Evolutionary conservation across 2,329 filamentous ascomycete species (phyloP).

Genomic region (Hirsutella thompsonii): DNA sequence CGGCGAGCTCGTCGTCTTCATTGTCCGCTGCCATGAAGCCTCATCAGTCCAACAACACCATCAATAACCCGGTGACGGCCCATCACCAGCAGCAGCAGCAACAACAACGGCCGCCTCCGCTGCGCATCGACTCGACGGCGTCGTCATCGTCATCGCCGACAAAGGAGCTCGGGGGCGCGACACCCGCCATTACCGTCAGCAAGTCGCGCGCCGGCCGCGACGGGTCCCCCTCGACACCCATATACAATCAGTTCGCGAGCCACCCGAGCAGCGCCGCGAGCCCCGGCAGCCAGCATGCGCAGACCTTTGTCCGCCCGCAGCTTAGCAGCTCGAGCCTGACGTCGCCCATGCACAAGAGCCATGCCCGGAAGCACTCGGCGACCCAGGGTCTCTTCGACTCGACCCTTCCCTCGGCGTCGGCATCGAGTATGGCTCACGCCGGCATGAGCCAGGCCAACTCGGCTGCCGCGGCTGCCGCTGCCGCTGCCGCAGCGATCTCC

Average conservation of each 20-base stretch:
- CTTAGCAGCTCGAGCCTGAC: slow-evolving; percentile 15
- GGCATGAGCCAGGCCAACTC: slow-evolving; percentile 28
- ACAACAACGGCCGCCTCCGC: slow-evolving; percentile 18
- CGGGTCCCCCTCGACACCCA: slow-evolving; percentile 28
- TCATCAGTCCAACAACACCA: no score
- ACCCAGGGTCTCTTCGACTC: slow-evolving; percentile 69
- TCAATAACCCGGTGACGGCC: no score
- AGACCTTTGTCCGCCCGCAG: slow-evolving; percentile 42
- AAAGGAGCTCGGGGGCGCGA: slow-evolving; percentile 9
- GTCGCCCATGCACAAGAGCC: slow-evolving; percentile 21
- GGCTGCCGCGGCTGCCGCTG: slow-evolving; percentile 14
- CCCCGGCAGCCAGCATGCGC: slow-evolving; percentile 28
- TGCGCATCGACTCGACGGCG: slow-evolving; percentile 17
- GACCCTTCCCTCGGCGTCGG: slow-evolving; percentile 49
- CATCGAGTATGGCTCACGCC: slow-evolving; percentile 39
- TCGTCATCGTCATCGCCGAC: not conserved
- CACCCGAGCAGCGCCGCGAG: slow-evolving; percentile 29
- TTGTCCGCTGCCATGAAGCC: slow-evolving; percentile 10
- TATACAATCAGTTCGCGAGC: slow-evolving; percentile 30
- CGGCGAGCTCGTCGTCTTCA: slow-evolving; percentile 15
- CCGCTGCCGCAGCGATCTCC: slow-evolving; percentile 14
- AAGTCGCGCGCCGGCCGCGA: slow-evolving; percentile 30
- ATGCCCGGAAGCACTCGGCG: slow-evolving; percentile 56
- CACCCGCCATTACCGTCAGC: slow-evolving; percentile 26
- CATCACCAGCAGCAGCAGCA: slow-evolving; percentile 10